Conservation (phyloP, 2,329 filamentous ascomycete genomes). For the Escovopsis weberi region DNA sequence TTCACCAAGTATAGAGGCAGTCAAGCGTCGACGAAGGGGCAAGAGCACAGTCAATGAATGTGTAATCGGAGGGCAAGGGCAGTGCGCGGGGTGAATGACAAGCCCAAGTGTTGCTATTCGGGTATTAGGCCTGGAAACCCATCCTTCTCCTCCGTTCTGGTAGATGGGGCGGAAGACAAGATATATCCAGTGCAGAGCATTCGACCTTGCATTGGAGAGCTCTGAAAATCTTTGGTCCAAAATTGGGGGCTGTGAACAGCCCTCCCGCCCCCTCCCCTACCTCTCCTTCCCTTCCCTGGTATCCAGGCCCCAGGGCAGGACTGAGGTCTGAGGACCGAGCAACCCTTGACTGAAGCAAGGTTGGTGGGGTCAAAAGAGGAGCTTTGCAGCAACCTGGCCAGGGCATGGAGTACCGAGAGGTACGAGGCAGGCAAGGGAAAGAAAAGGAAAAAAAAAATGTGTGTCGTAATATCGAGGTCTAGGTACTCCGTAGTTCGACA, state of each 20-base stretch:
- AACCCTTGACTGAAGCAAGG: neutral
- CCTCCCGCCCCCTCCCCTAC: too few species aligned
- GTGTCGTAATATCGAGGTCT: neutral
- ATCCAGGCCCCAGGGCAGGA: neutral
- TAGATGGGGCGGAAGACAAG: too few species aligned
- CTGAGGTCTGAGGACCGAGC: neutral
- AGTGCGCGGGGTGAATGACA: constrained; percentile 4
- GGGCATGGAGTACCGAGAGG: neutral
- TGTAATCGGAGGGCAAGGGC: constrained; percentile 2
- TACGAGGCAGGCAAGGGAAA: neutral
- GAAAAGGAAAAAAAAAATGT: neutral
- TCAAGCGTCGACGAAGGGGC: neutral
- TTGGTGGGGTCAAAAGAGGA: neutral
- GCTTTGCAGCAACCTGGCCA: neutral
- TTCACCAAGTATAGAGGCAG: too few species aligned
- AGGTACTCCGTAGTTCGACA: too few species aligned
- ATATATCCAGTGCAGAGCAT: too few species aligned
- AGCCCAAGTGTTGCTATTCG: neutral
- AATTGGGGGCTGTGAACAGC: neutral
- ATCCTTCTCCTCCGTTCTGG: neutral
- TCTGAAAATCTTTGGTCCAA: neutral
- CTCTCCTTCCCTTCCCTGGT: too few species aligned
- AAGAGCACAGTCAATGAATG: neutral
- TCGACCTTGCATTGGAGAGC: too few species aligned
- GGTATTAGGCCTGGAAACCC: neutral